These are phyloP conservation scores for Gracilaria vermiculophylla DNA, from an alignment of 23 red algal species.

Conservation along the genomic window DNA sequence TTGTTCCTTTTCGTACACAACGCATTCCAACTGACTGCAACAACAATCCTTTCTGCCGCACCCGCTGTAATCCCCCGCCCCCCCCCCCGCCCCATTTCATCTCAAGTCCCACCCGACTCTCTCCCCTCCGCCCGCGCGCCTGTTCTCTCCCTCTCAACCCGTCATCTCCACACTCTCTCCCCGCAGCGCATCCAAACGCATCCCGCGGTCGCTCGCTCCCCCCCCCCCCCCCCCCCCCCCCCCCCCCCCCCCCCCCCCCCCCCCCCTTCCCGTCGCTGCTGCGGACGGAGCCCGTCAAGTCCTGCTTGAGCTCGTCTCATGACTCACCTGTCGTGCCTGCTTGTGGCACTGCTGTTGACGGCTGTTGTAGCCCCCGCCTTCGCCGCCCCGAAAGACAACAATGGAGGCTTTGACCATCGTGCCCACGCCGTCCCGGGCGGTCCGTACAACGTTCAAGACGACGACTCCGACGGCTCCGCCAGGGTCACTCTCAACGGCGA, in stretches of 20 bases:
- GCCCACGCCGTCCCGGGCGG: conserved; percentile 66
- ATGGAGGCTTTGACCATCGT: conserved; percentile 64
- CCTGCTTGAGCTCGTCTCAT: neutral
- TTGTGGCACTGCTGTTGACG: neutral
- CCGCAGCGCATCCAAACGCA: too few species aligned
- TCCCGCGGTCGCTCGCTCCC: neutral
- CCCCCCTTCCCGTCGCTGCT: neutral
- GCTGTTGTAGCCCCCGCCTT: neutral
- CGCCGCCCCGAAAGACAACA: conserved; percentile 3
- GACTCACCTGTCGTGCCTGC: neutral
- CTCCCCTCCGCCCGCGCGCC: neutral
- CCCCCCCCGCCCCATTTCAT: neutral
- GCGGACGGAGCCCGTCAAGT: neutral
- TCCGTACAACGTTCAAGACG: conserved; percentile 32
- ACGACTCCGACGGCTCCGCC: conserved; percentile 28
- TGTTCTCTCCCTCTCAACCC: neutral
- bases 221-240: neutral
- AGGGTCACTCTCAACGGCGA: conserved; percentile 49
- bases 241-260: neutral
- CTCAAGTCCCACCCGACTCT: neutral
- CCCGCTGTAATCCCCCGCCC: neutral
- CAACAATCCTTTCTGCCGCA: conserved; percentile 5
- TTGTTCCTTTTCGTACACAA: neutral
- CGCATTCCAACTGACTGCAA: conserved; percentile 13
- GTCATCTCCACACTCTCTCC: too few species aligned